A percentile compares a stretch with the other conserved stretches of the same genome.
These are phyloP conservation scores for Endogone sp. DNA, from an alignment of 192 early-diverging fungal genomes.

Conservation along the genomic window DNA sequence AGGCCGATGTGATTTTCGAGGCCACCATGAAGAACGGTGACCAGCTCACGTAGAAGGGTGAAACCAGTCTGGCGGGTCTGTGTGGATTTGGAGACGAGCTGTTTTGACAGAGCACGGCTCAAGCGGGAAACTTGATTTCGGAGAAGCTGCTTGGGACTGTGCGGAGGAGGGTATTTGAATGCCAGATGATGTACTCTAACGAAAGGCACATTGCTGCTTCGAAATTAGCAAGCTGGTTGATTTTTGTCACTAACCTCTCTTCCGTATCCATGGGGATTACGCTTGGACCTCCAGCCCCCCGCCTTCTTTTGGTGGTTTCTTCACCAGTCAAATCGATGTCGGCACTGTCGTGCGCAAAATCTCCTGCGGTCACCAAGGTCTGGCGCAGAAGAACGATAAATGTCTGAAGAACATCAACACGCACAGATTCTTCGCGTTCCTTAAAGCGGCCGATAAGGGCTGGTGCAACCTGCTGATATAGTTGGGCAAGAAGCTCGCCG, in stretches of 20 bases:
- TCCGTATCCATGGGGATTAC: constrained; percentile 42
- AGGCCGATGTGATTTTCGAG: constrained; percentile 58
- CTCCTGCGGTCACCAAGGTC: constrained; percentile 44
- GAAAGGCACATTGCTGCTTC: background rate
- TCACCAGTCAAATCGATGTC: constrained; percentile 10
- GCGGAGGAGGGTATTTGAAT: background rate
- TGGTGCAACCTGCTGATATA: constrained; percentile 68
- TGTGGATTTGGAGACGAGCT: constrained; percentile 66
- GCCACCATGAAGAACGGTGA: constrained; percentile 68
- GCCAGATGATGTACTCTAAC: background rate
- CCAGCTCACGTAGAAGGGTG: constrained; percentile 64
- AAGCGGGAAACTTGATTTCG: constrained; percentile 60
- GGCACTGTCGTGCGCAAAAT: constrained; percentile 24
- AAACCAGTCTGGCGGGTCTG: constrained; percentile 73
- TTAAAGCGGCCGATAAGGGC: constrained; percentile 72
- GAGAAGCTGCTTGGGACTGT: constrained; percentile 52
- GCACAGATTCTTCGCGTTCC: constrained; percentile 84
- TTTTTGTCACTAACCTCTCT: constrained; percentile 24
- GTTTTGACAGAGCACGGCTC: constrained; percentile 62
- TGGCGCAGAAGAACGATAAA: constrained; percentile 64
- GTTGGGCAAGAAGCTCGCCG: constrained; percentile 56
- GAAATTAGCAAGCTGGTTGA: background rate
- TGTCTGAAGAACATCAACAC: constrained; percentile 71
- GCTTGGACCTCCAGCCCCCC: constrained; percentile 21
- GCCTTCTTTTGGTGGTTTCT: constrained; percentile 40